Evolutionary conservation across 257 asterid genomes (phyloP).

Genomic region (Salvia miltiorrhiza): DNA sequence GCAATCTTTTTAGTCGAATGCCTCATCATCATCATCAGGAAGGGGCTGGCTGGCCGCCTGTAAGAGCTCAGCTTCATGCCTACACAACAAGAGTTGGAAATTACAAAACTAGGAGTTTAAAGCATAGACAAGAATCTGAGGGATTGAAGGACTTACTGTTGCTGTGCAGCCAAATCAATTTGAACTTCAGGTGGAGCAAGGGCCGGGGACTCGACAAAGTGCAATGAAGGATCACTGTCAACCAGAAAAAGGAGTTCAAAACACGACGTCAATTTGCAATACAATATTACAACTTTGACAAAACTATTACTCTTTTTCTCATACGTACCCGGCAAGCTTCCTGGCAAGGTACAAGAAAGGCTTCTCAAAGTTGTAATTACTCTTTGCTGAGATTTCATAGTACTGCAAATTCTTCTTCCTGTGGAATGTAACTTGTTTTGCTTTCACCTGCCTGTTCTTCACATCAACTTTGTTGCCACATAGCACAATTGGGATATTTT

Average conservation of each 20-base stretch:
- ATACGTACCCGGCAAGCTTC: slow-evolving; percentile 69
- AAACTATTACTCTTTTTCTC: too few relatives aligned
- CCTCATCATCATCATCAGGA: slow-evolving; percentile 80
- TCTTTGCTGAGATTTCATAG: slow-evolving; percentile 77
- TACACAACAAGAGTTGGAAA: background rate
- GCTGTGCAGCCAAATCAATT: slow-evolving; percentile 59
- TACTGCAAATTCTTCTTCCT: slow-evolving; percentile 70
- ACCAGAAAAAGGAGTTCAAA: background rate
- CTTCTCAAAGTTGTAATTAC: slow-evolving; percentile 83
- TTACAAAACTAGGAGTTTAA: background rate
- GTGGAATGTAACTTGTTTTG: slow-evolving; percentile 75
- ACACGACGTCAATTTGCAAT: too few relatives aligned
- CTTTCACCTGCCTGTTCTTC: slow-evolving; percentile 75
- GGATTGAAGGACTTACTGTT: slow-evolving; percentile 29
- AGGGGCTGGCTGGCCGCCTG: slow-evolving; percentile 76
- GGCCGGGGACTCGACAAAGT: slow-evolving; percentile 69
- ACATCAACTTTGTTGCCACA: slow-evolving; percentile 82
- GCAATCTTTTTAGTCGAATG: slow-evolving; percentile 42
- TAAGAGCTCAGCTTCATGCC: slow-evolving; percentile 74
- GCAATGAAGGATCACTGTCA: slow-evolving; percentile 55
- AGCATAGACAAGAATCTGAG: background rate
- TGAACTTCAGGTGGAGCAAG: slow-evolving; percentile 71
- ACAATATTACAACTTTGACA: too few relatives aligned
- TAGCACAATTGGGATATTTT: slow-evolving; percentile 63
- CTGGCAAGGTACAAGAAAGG: slow-evolving; percentile 67